phyloP scores from a whole-genome alignment of 371 early-diverging fungal genomes.

The Nematocida major region DNA sequence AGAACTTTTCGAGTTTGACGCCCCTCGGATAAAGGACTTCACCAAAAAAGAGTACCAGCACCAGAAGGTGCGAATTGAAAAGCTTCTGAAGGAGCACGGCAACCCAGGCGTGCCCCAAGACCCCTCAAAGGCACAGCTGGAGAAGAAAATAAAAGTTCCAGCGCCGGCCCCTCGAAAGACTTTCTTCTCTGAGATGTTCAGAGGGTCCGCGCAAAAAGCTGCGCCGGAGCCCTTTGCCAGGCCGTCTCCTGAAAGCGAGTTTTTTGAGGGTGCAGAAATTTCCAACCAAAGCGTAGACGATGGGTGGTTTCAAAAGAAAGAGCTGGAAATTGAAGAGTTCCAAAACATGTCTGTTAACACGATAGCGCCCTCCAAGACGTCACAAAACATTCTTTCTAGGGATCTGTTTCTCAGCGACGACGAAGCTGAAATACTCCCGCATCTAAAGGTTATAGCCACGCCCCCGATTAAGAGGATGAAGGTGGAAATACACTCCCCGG shows the following conservation, averaged over 20 bases:
- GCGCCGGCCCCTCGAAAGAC: conserved; percentile 28
- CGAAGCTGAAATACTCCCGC: conserved; percentile 25
- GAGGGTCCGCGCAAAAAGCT: neutral
- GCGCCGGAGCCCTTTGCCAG: neutral
- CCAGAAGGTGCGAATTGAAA: conserved; percentile 23
- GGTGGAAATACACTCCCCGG: neutral
- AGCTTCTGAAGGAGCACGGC: conserved; percentile 25
- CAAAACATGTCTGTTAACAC: neutral
- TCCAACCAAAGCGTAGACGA: conserved; percentile 33
- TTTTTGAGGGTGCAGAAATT: neutral
- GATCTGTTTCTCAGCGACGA: conserved; percentile 36
- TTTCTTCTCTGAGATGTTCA: conserved; percentile 33
- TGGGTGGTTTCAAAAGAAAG: conserved; percentile 40
- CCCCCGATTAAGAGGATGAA: conserved; percentile 32
- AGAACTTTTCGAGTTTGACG: conserved; percentile 38
- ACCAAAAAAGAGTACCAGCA: conserved; percentile 39
- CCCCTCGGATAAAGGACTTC: conserved; percentile 42
- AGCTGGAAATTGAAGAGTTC: neutral
- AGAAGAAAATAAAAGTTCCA: neutral
- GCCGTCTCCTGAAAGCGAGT: neutral
- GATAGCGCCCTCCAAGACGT: neutral
- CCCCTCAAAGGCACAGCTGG: conserved; percentile 9
- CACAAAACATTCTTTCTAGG: neutral
- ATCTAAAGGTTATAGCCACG: conserved; percentile 23
- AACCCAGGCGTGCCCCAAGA: conserved; percentile 36